phyloP scores from a whole-genome alignment of 495 filamentous ascomycete genomes.

The Amorphotheca resinae region DNA sequence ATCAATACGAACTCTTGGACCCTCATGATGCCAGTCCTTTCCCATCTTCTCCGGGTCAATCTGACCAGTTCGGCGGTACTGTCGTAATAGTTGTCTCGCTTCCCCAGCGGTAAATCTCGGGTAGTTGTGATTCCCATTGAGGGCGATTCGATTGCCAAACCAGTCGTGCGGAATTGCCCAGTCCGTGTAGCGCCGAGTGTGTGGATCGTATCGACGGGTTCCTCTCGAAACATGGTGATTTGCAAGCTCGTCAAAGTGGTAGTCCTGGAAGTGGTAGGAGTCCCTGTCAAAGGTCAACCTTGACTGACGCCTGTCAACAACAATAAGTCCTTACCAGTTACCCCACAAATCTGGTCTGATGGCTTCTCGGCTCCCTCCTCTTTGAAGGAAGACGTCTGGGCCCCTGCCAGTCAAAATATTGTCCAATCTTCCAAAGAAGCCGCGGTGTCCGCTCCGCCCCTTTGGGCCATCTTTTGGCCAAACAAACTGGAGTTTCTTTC shows the following conservation, averaged over 20 bases:
- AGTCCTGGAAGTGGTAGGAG: slow-evolving; percentile 8
- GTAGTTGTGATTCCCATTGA: background rate
- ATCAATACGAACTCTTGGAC: slow-evolving; percentile 12
- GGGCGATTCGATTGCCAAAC: slow-evolving; percentile 1
- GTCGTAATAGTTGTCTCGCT: background rate
- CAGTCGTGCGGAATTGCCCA: slow-evolving; percentile 12
- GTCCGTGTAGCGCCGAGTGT: slow-evolving; percentile 8
- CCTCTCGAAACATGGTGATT: slow-evolving; percentile 2
- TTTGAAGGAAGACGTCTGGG: slow-evolving; percentile 31
- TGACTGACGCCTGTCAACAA: background rate
- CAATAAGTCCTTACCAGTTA: slow-evolving; percentile 15
- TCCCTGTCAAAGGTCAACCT: slow-evolving; percentile 7
- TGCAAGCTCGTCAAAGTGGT: background rate
- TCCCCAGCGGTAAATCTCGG: slow-evolving; percentile 8
- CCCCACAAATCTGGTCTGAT: slow-evolving; percentile 15
- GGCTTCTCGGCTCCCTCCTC: slow-evolving; percentile 4
- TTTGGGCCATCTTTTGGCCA: slow-evolving; percentile 23
- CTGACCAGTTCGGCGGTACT: background rate
- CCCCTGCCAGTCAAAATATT: slow-evolving; percentile 30
- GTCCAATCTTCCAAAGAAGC: slow-evolving; percentile 25
- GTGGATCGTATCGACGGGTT: slow-evolving; percentile 13
- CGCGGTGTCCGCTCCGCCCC: slow-evolving; percentile 10
- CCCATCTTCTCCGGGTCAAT: slow-evolving; percentile 10
- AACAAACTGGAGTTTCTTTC: slow-evolving; percentile 16
- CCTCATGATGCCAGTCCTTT: slow-evolving; percentile 6